Evolutionary conservation across 1,284 basidiomycete species (phyloP).

Genomic region (Ustilago xerochloae): DNA sequence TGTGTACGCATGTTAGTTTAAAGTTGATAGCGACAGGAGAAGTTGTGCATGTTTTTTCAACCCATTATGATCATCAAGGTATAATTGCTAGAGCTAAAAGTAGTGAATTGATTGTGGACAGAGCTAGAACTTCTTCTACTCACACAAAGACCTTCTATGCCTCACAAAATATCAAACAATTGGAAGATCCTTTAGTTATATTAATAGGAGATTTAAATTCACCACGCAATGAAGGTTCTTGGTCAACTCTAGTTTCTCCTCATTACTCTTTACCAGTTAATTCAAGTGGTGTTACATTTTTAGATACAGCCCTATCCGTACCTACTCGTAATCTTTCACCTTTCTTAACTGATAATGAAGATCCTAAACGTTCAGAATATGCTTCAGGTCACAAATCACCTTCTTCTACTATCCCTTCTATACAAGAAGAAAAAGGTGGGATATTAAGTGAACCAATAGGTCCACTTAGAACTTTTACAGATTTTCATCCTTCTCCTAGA

Average conservation of each 20-base stretch:
- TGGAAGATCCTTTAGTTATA: constrained; percentile 40
- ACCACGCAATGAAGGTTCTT: constrained; percentile 45
- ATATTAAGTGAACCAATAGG: constrained; percentile 32
- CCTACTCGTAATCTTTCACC: constrained; percentile 28
- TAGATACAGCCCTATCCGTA: constrained; percentile 45
- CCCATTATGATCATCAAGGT: constrained; percentile 59
- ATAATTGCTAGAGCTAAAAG: constrained; percentile 38
- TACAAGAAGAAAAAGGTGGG: background rate
- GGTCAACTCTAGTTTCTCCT: constrained; percentile 48
- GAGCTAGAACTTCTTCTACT: constrained; percentile 28
- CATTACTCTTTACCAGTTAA: constrained; percentile 32
- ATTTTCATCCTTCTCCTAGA: constrained; percentile 30
- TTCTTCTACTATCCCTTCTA: background rate
- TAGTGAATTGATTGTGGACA: constrained; percentile 41
- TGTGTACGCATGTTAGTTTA: constrained; percentile 58
- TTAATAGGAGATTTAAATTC: constrained; percentile 56
- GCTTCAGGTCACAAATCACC: constrained; percentile 17
- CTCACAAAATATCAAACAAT: background rate
- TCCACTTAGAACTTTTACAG: constrained; percentile 44
- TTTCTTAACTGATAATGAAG: constrained; percentile 42
- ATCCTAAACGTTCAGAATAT: constrained; percentile 16
- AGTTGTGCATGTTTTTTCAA: constrained; percentile 53
- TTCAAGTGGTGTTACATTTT: constrained; percentile 24
- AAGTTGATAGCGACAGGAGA: constrained; percentile 25
- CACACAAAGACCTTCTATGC: constrained; percentile 5